These are phyloP conservation scores for Magnolia sinica DNA, from an alignment of 164 flowering plant genomes.

Conservation along the genomic window DNA sequence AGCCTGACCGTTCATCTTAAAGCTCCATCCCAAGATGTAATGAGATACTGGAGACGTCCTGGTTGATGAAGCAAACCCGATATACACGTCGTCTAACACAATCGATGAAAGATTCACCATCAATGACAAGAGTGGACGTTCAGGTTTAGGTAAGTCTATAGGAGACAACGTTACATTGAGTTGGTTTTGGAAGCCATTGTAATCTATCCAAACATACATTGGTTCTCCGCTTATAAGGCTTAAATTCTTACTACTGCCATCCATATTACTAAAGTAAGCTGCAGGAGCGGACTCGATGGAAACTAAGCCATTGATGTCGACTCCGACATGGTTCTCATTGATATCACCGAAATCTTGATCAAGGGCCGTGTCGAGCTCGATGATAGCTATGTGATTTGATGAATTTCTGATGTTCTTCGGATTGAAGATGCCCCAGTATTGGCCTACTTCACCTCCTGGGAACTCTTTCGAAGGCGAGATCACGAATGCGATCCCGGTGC, in stretches of 20 bases:
- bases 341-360: conserved; percentile 24
- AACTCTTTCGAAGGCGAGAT: conserved; percentile 5
- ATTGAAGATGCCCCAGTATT: conserved; percentile 41
- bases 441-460: conserved; percentile 4
- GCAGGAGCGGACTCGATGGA: conserved; percentile 33
- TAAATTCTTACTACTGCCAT: conserved; percentile 11
- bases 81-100: conserved; percentile 5
- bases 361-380: conserved; percentile 37
- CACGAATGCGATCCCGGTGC: conserved; percentile 1
- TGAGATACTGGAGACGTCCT: background rate
- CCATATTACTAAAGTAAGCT: conserved; percentile 16
- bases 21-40: conserved; percentile 21
- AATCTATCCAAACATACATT: conserved; percentile 18
- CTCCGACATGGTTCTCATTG: conserved; percentile 43
- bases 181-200: conserved; percentile 11
- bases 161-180: conserved; percentile 19
- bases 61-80: conserved; percentile 14
- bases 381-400: conserved; percentile 37
- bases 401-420: conserved; percentile 18
- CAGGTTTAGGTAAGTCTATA: background rate
- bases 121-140: conserved; percentile 14
- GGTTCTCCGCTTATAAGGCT: conserved; percentile 24
- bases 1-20: conserved; percentile 14
- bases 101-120: conserved; percentile 6
- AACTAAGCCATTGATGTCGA: conserved; percentile 37